Percentiles rank a stretch among this genome's conserved stretches.
Evolutionary conservation across 176 grass and related monocot genomes (phyloP).

Genomic region (Alloteropsis semialata): DNA sequence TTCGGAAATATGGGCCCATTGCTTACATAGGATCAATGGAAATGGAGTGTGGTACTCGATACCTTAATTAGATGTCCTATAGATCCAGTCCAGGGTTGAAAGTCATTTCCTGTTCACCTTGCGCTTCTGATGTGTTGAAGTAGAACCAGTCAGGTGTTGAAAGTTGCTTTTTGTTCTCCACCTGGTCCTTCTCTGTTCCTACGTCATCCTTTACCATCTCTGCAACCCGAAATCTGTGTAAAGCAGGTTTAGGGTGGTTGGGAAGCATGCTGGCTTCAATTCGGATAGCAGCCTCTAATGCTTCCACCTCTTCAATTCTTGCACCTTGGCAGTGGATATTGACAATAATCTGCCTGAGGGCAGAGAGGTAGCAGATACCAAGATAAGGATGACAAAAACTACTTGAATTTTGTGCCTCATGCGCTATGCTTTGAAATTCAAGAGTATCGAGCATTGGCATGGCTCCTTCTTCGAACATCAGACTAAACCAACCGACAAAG

Average conservation of each 20-base stretch:
- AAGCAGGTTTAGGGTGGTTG: not conserved
- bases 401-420: not conserved
- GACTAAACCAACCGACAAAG: constrained; percentile 8
- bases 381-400: not conserved
- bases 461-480: constrained; percentile 31
- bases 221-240: constrained; percentile 23
- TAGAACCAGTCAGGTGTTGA: no score
- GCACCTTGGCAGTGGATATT: constrained; percentile 24
- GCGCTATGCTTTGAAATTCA: constrained; percentile 26
- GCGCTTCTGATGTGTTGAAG: no score
- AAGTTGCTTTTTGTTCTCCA: no score
- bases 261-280: constrained; percentile 17
- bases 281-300: constrained; percentile 16
- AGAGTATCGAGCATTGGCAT: constrained; percentile 34
- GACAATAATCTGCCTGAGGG: constrained; percentile 12
- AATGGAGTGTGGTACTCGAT: no score
- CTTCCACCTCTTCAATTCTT: constrained; percentile 24
- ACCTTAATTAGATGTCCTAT: no score
- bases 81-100: no score
- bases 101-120: no score
- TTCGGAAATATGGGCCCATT: no score
- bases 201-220: constrained; percentile 12
- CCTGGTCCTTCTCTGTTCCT: not conserved
- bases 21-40: no score
- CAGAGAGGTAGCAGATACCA: constrained; percentile 19